Evolutionary conservation across 75 land plant species (phyloP), one percentile per base, ranked within the genome.

Genomic region (Selaginella tamariscina): DNA sequence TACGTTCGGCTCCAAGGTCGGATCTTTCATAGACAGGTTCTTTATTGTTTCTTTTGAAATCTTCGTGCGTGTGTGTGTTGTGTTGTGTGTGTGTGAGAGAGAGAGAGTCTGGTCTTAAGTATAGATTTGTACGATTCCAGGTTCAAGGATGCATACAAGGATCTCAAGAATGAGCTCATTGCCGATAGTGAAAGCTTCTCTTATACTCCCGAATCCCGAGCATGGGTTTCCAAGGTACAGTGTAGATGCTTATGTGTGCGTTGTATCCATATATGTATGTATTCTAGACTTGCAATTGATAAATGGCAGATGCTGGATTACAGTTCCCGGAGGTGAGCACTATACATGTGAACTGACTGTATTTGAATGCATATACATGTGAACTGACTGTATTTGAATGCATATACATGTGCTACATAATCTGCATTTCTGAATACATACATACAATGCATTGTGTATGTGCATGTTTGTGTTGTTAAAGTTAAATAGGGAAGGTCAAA

Each of bases 281-380:
- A 32, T 33, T 23, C n/a, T 1, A 32, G n/a, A n/a, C n/a, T n/a
- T n/a, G 18, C 22, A 67, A 24, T 15, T 69, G 2, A 5, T 1
- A 33, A 1, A 33, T 62, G 54, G 32, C 88, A 94, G 98, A 87
- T 94, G 98, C 82, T 94, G 78, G 96, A 87, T 71, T 87, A 94
- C 84, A 94, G 98, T 94, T 2, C 98, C 91, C 39, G 96, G 96
- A 85, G 98, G 98, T 94, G 39, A 22, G 75, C n/a, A n/a, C n/a
- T n/a, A n/a, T n/a, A n/a, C n/a, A n/a, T n/a, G n/a, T n/a, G n/a
- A n/a, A n/a, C n/a, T n/a, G n/a, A n/a, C n/a, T n/a, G n/a, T 49
- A 11, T n/a, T n/a, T n/a, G 11, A 49, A 11, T 49, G 20, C 39
- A 26, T 8, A 22, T 0, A 32, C 32, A n/a, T 32, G 39, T 54